Percentiles rank a stretch among this genome's conserved stretches.
Conservation (phyloP, 164 flowering plant species). For the Macadamia integrifolia region DNA sequence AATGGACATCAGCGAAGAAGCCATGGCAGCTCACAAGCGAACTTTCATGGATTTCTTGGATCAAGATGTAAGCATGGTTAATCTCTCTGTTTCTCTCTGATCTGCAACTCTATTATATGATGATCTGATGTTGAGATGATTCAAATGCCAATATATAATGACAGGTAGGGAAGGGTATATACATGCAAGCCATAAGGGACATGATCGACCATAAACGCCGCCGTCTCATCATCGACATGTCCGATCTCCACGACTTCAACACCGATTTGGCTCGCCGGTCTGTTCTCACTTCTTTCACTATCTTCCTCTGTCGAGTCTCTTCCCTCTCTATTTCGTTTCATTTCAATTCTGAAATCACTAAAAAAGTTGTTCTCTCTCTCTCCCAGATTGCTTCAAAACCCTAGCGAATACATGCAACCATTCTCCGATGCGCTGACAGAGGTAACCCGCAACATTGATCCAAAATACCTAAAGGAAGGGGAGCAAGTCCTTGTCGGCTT, state of each 20-base stretch:
- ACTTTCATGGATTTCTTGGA: slow-evolving; percentile 67
- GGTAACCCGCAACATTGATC: slow-evolving; percentile 51
- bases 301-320: background rate
- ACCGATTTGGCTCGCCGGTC: slow-evolving; percentile 64
- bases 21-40: slow-evolving; percentile 59
- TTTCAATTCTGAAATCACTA: no score
- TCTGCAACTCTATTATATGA: no score
- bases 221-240: slow-evolving; percentile 64
- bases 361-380: background rate
- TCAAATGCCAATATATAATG: background rate
- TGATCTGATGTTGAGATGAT: background rate
- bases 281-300: background rate
- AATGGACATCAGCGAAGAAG: slow-evolving; percentile 72
- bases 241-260: slow-evolving; percentile 61
- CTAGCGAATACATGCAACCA: slow-evolving; percentile 77
- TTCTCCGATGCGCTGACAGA: slow-evolving; percentile 87
- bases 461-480: slow-evolving; percentile 81
- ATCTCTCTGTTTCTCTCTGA: slow-evolving; percentile 2
- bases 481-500: slow-evolving; percentile 84
- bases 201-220: slow-evolving; percentile 65
- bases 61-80: slow-evolving; percentile 42
- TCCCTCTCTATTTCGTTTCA: background rate
- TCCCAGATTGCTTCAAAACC: slow-evolving; percentile 63
- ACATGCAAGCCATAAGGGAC: slow-evolving; percentile 49
- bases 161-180: slow-evolving; percentile 43